Evolutionary conservation across 345 rosid species (phyloP), one percentile per base, ranked within the genome.

Genomic region (Laguncularia racemosa): DNA sequence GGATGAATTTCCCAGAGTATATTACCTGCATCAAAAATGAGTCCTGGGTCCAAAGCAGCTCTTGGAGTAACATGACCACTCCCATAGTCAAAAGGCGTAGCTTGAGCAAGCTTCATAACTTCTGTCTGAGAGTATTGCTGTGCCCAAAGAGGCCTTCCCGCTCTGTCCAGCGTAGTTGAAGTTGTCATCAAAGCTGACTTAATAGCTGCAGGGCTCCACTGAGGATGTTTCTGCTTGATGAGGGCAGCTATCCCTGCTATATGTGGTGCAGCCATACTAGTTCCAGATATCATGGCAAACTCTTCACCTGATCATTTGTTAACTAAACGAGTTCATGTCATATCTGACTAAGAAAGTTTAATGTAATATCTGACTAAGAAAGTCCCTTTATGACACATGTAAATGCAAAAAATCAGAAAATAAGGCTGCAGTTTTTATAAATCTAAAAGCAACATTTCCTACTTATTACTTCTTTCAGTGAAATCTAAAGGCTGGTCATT

Each of bases 251-350:
- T 93, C 52, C 99, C 99, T 1, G 97, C 95, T 58, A 93, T 93
- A 71, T 93, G 99, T 2, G 99, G 99, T 43, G 99, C 97, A 48
- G 99, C 97, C 99, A 93, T 93, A 78, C 99, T 93, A 53, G 99
- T 93, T 56, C 99, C 99, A 20, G 99, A 93, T 40, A 89, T 84
- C 76, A 93, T 65, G 47, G 99, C 99, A 78, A 93, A 93, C 68
- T 72, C 89, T 81, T 93, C 99, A 57, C 98, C 98, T 92, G 88
- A 70, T 67, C 81, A 33, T 20, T 48, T 55, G 17, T 52, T 47
- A 52, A 26, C 56, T 56, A 52, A 46, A 48, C 16, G 48, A 10
- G 33, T 43, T 18, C 9, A 12, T n/a, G 14, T 38, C 16, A 23
- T 55, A 28, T 17, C 16, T 33, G 40, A 33, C 11, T 33, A 33